Evolutionary conservation across 345 rosid genomes (phyloP).

Genomic region (Lepidium aucheri): DNA sequence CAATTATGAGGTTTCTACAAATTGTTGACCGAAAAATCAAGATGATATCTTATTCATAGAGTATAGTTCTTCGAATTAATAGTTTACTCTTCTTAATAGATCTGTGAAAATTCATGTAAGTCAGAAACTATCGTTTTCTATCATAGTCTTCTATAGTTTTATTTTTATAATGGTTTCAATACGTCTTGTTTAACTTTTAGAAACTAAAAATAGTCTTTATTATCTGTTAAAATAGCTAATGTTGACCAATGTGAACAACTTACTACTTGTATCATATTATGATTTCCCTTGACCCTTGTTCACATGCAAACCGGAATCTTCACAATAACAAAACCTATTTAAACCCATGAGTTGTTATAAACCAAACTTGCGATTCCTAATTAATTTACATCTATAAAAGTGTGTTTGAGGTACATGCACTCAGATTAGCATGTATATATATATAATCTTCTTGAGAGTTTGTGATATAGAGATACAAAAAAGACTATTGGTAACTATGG

Average conservation of each 20-base stretch:
- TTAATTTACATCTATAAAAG: not conserved
- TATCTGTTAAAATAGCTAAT: not conserved
- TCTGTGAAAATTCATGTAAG: too few species aligned
- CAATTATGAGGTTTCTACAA: not conserved
- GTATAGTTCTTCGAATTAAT: not conserved
- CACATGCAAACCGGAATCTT: conserved; percentile 2
- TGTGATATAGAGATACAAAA: too few species aligned
- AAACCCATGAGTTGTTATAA: not conserved
- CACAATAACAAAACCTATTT: not conserved
- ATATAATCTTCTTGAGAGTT: too few species aligned
- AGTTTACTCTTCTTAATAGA: too few species aligned
- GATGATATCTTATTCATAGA: not conserved
- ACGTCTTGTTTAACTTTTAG: not conserved
- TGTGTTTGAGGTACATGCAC: not conserved
- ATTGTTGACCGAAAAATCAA: not conserved
- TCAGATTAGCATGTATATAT: too few species aligned
- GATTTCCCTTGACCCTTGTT: not conserved
- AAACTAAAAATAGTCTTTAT: not conserved
- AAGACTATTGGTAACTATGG: too few species aligned
- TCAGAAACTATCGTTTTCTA: too few species aligned
- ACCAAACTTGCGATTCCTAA: not conserved
- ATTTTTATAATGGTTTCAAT: not conserved
- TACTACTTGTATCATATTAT: not conserved
- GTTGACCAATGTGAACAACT: conserved; percentile 15
- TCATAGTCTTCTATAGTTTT: not conserved